Percentiles rank a stretch among this genome's conserved stretches.
Evolutionary conservation across 768 basidiomycete species (phyloP).

Genomic region (Scleroderma bovista): DNA sequence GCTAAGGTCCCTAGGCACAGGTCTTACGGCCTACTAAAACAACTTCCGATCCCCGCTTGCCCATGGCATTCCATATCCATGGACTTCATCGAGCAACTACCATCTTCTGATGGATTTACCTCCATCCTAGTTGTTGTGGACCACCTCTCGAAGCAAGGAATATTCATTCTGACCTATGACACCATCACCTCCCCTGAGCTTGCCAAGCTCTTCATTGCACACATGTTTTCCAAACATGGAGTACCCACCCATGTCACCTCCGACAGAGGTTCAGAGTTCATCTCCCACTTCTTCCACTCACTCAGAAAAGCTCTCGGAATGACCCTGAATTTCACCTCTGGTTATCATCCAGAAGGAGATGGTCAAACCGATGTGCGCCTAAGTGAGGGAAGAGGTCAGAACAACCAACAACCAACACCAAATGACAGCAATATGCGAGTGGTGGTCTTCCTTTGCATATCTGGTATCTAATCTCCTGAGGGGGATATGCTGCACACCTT

Average conservation of each 20-base stretch:
- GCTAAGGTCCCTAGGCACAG: conserved; percentile 29
- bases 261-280: conserved; percentile 26
- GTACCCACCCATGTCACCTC: conserved; percentile 17
- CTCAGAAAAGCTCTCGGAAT: conserved; percentile 23
- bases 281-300: conserved; percentile 29
- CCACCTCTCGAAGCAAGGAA: conserved; percentile 1
- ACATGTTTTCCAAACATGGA: conserved; percentile 20
- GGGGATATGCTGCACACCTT: no score
- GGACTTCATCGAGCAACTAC: conserved; percentile 32
- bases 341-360: conserved; percentile 3
- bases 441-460: no score
- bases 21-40: conserved; percentile 30
- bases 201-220: conserved; percentile 2
- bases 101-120: conserved; percentile 27
- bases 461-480: no score
- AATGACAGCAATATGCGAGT: no score
- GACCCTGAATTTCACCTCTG: conserved; percentile 17
- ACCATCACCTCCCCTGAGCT: conserved; percentile 8
- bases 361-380: conserved; percentile 20
- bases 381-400: no score
- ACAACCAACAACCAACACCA: no score
- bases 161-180: conserved; percentile 8
- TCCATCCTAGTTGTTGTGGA: conserved; percentile 11
- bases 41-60: conserved; percentile 15
- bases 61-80: conserved; percentile 24